Evolutionary conservation across 805 yeast species (phyloP).

Genomic region (Metschnikowia proteae): DNA sequence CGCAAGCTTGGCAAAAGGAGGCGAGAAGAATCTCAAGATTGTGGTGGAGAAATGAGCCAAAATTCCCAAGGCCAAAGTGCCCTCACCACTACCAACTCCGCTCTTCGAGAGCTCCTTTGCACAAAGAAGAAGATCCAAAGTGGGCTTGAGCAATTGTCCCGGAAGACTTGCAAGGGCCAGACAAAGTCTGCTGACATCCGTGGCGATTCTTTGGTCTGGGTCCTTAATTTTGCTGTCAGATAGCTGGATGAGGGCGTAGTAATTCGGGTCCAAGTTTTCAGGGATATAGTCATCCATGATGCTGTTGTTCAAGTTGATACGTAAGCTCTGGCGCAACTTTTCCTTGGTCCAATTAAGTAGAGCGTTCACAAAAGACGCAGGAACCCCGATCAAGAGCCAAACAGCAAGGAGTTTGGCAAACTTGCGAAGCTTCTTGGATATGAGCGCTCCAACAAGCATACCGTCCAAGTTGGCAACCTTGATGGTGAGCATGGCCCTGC

Average conservation of each 20-base stretch:
- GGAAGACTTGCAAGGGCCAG: conserved; percentile 69
- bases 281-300: conserved; percentile 73
- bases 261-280: conserved; percentile 61
- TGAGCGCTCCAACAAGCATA: conserved; percentile 72
- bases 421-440: conserved; percentile 60
- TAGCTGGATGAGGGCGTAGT: conserved; percentile 67
- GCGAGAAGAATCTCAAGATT: conserved; percentile 70
- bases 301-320: conserved; percentile 60
- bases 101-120: conserved; percentile 68
- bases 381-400: conserved; percentile 85
- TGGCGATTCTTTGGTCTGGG: conserved; percentile 80
- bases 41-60: conserved; percentile 79
- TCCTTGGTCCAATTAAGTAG: conserved; percentile 59
- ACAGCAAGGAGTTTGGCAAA: conserved; percentile 60
- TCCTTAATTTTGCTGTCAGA: conserved; percentile 52
- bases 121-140: conserved; percentile 72
- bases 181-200: conserved; percentile 73
- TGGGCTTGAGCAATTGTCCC: conserved; percentile 79
- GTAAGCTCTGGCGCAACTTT: conserved; percentile 53
- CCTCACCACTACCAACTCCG: conserved; percentile 72
- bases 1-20: conserved; percentile 82
- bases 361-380: conserved; percentile 78
- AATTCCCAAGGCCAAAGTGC: conserved; percentile 71
- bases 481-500: conserved; percentile 70
- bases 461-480: conserved; percentile 89